These are phyloP conservation scores for Diaporthe longicolla DNA, from an alignment of 2,329 filamentous ascomycete species.

Conservation along the genomic window DNA sequence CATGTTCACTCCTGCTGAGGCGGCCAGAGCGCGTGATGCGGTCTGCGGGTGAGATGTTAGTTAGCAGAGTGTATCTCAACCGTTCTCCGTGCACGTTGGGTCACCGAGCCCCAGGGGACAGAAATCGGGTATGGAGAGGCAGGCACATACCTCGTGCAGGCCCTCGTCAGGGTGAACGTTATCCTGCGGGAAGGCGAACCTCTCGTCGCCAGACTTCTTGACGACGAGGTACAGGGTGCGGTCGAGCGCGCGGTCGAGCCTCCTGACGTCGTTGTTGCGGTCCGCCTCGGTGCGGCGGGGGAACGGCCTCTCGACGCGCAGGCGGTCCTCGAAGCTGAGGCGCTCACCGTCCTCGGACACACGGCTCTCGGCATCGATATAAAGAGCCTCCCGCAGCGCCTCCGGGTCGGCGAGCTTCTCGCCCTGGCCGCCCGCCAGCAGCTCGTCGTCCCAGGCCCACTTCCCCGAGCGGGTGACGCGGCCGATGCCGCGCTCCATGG, in stretches of 20 bases:
- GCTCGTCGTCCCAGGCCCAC: slow-evolving; percentile 91
- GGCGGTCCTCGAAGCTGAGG: slow-evolving; percentile 70
- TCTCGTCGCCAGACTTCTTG: slow-evolving; percentile 70
- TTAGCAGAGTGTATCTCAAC: background rate
- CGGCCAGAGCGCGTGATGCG: slow-evolving; percentile 82
- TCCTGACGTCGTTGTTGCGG: slow-evolving; percentile 77
- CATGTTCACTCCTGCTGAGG: slow-evolving; percentile 92
- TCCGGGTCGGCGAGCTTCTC: slow-evolving; percentile 76
- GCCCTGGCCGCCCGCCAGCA: slow-evolving; percentile 83
- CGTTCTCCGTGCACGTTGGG: background rate
- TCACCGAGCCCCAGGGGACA: background rate
- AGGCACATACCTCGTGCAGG: slow-evolving; percentile 81
- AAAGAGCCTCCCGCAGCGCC: slow-evolving; percentile 75
- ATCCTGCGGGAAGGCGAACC: slow-evolving; percentile 87
- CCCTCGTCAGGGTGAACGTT: slow-evolving; percentile 79
- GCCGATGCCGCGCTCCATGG: slow-evolving; percentile 87
- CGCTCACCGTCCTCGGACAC: slow-evolving; percentile 73
- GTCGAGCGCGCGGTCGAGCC: slow-evolving; percentile 84
- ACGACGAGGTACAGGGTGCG: slow-evolving; percentile 91
- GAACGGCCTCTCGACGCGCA: slow-evolving; percentile 79
- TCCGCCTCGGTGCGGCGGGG: slow-evolving; percentile 85
- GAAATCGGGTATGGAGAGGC: background rate
- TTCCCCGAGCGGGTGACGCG: slow-evolving; percentile 77
- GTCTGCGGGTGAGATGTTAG: slow-evolving; percentile 67
- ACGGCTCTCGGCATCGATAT: slow-evolving; percentile 80